A percentile compares a stretch with the other conserved stretches of the same genome.
Evolutionary conservation across 2,329 filamentous ascomycete genomes (phyloP).

Genomic region (Botrytis fabae): DNA sequence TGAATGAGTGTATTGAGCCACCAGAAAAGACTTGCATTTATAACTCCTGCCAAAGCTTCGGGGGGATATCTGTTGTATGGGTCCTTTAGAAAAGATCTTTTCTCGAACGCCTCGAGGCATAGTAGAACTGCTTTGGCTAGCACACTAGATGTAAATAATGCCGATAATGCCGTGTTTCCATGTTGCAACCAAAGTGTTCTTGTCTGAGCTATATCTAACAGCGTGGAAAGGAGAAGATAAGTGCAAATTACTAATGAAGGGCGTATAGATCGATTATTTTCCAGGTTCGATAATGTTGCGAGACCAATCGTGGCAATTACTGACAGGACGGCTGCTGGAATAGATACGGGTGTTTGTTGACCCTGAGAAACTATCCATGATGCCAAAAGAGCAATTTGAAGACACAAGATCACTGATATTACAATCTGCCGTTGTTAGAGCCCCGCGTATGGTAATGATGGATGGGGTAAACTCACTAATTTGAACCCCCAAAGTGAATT

Average conservation of each 20-base stretch:
- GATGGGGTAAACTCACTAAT: background rate
- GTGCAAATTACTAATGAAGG: constrained; percentile 26
- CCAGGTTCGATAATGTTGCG: constrained; percentile 20
- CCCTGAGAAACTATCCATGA: background rate
- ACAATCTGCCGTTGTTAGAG: background rate
- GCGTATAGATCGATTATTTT: constrained; percentile 24
- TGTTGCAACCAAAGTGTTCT: constrained; percentile 26
- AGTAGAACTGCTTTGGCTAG: constrained; percentile 25
- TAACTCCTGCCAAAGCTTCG: constrained; percentile 40
- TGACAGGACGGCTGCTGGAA: constrained; percentile 4
- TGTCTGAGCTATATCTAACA: constrained; percentile 24
- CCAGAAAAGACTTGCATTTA: constrained; percentile 40
- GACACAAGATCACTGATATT: background rate
- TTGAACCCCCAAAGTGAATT: background rate
- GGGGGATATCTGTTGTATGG: constrained; percentile 16
- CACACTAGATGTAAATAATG: constrained; percentile 17
- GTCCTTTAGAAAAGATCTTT: constrained; percentile 19
- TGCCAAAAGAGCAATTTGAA: constrained; percentile 2
- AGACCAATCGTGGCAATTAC: background rate
- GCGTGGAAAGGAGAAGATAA: constrained; percentile 24
- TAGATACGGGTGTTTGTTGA: background rate
- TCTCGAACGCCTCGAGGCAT: constrained; percentile 27
- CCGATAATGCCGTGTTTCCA: constrained; percentile 6
- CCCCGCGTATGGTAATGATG: no score
- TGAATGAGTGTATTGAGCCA: constrained; percentile 42